Conservation (phyloP, 2,329 filamentous ascomycete species). For the Tolypocladium sp. region DNA sequence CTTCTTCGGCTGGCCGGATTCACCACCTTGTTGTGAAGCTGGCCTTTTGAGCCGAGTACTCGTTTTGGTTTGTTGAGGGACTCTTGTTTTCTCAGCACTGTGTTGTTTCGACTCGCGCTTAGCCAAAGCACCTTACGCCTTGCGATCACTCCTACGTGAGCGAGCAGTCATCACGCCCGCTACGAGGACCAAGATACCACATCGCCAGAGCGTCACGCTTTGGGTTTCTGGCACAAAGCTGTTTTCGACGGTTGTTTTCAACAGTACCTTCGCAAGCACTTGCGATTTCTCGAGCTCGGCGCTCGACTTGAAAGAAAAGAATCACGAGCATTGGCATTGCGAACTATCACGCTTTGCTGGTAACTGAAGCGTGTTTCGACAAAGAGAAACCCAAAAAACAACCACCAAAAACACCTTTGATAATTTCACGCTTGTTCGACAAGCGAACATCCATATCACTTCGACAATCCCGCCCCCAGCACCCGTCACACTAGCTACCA, state of each 20-base stretch:
- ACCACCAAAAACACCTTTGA: not conserved
- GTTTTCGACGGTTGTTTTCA: not conserved
- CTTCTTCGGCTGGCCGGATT: not conserved
- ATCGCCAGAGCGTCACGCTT: not conserved
- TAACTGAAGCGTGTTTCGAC: not conserved
- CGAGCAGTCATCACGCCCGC: not conserved
- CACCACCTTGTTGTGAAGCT: not conserved
- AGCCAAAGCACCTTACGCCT: too few relatives aligned
- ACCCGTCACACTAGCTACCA: too few relatives aligned
- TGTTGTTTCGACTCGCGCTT: not conserved
- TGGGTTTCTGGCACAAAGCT: not conserved
- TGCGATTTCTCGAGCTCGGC: not conserved
- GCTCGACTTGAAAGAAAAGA: not conserved
- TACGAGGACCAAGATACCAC: not conserved
- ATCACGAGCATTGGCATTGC: not conserved
- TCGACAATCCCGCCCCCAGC: not conserved
- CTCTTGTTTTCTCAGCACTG: not conserved
- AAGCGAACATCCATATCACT: too few relatives aligned
- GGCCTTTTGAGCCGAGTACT: not conserved
- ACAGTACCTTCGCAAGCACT: not conserved
- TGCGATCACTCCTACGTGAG: too few relatives aligned
- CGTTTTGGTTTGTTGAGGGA: not conserved
- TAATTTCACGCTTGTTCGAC: not conserved
- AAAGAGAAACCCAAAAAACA: too few relatives aligned
- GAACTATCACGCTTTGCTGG: not conserved